phyloP scores from a whole-genome alignment of 2,329 filamentous ascomycete species.

The Thelonectria discophora region DNA sequence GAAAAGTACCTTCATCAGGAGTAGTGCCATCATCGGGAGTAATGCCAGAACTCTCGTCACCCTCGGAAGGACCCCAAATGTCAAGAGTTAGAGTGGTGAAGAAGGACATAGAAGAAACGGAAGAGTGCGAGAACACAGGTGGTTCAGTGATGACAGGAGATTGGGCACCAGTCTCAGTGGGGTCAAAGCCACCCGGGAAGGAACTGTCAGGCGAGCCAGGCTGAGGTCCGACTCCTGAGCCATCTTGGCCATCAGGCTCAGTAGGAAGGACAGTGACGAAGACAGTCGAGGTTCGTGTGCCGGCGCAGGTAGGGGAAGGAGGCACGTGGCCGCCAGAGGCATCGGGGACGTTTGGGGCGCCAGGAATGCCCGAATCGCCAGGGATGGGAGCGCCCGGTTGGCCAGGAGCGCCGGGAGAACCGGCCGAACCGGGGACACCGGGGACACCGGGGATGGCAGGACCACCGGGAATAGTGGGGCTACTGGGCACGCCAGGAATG shows the following conservation, averaged over 20 bases:
- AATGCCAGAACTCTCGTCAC: conserved; percentile 18
- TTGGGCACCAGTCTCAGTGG: conserved; percentile 32
- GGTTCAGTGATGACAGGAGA: conserved; percentile 44
- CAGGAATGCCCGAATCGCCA: background rate
- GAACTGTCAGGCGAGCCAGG: conserved; percentile 19
- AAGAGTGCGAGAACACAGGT: conserved; percentile 30
- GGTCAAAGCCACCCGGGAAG: conserved; percentile 27
- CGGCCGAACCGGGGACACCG: background rate
- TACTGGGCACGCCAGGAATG: no score
- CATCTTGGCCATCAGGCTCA: conserved; percentile 34
- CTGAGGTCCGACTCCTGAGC: conserved; percentile 1
- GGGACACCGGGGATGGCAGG: conserved; percentile 13
- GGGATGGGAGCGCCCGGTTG: conserved; percentile 9
- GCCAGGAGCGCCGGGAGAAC: background rate
- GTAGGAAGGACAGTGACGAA: conserved; percentile 57
- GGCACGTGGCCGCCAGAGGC: conserved; percentile 19
- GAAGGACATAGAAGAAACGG: conserved; percentile 34
- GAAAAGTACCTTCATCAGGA: conserved; percentile 17
- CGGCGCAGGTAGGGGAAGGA: conserved; percentile 49
- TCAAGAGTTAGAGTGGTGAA: conserved; percentile 51
- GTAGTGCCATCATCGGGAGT: background rate
- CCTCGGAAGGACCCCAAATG: conserved; percentile 42
- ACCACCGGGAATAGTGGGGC: no score
- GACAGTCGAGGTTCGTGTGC: conserved; percentile 52
- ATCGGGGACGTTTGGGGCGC: conserved; percentile 14